Conservation (phyloP, 352 stramenopile genomes). For the Phytophthora melonis region DNA sequence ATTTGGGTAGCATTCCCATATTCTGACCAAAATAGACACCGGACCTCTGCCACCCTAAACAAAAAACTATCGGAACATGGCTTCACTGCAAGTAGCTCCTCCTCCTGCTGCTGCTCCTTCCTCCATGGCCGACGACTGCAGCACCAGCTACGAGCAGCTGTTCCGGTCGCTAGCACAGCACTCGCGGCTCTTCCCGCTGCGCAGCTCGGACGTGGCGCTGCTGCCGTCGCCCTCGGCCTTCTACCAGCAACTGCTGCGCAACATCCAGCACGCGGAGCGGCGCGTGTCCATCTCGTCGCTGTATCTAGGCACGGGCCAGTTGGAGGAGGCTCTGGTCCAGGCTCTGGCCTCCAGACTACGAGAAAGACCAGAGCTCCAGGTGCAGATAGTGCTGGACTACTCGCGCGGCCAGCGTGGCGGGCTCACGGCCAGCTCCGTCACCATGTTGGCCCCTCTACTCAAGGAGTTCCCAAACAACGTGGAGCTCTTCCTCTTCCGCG, state of each 20-base stretch:
- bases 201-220: conserved; percentile 57
- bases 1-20: too few species aligned
- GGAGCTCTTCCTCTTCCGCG: conserved; percentile 71
- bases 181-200: conserved; percentile 71
- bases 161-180: conserved; percentile 63
- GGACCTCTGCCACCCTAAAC: too few species aligned
- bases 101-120: not conserved
- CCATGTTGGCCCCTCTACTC: conserved; percentile 62
- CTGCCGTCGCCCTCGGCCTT: conserved; percentile 64
- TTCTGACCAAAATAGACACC: too few species aligned
- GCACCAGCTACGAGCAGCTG: conserved; percentile 49
- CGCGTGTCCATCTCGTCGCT: conserved; percentile 75
- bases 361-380: conserved; percentile 55
- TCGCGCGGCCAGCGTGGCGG: conserved; percentile 69
- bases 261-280: conserved; percentile 57
- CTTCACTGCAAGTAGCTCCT: not conserved
- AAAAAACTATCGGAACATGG: too few species aligned
- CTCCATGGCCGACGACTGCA: not conserved
- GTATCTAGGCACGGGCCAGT: conserved; percentile 72
- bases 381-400: conserved; percentile 78
- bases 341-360: conserved; percentile 48
- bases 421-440: conserved; percentile 60
- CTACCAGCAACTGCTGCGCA: conserved; percentile 68
- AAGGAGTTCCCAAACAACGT: conserved; percentile 61
- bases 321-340: conserved; percentile 60